Evolutionary conservation across 371 early-diverging fungal species (phyloP).

Genomic region (Actinomucor elegans): DNA sequence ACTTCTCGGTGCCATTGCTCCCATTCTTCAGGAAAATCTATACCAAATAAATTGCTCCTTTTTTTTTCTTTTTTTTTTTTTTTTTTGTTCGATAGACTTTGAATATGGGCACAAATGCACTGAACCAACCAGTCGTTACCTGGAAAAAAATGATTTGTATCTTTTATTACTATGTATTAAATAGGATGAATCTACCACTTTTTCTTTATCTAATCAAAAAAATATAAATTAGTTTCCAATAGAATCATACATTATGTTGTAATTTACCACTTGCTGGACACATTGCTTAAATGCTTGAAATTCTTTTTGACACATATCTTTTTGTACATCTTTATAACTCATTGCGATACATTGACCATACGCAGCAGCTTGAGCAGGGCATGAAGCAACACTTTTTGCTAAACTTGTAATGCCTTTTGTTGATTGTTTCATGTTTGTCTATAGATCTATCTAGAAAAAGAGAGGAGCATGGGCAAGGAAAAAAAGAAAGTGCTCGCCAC

Average conservation of each 20-base stretch:
- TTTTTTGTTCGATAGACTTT: too few relatives aligned
- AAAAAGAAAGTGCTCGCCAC: too few relatives aligned
- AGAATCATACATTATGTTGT: not conserved
- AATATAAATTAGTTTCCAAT: not conserved
- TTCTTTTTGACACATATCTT: slow-evolving; percentile 59
- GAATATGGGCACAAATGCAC: too few relatives aligned
- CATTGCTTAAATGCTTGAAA: slow-evolving; percentile 61
- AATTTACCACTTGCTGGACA: slow-evolving; percentile 54
- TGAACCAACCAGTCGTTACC: too few relatives aligned
- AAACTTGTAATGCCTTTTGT: slow-evolving; percentile 35
- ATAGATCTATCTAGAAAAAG: too few relatives aligned
- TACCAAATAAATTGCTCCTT: too few relatives aligned
- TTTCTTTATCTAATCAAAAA: slow-evolving; percentile 13
- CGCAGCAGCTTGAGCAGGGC: slow-evolving; percentile 45
- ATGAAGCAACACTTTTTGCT: slow-evolving; percentile 45
- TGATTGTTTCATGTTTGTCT: slow-evolving; percentile 10
- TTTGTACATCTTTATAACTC: slow-evolving; percentile 54
- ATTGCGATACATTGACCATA: slow-evolving; percentile 61
- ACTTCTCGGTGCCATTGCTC: too few relatives aligned
- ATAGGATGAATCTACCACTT: slow-evolving; percentile 27
- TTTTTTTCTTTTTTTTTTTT: too few relatives aligned
- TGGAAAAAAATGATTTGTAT: too few relatives aligned
- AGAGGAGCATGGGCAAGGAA: too few relatives aligned
- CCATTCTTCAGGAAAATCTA: too few relatives aligned
- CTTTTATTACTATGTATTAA: too few relatives aligned